Evolutionary conservation across 352 stramenopile species (phyloP).

Genomic region (Elongisporangium undulatum): DNA sequence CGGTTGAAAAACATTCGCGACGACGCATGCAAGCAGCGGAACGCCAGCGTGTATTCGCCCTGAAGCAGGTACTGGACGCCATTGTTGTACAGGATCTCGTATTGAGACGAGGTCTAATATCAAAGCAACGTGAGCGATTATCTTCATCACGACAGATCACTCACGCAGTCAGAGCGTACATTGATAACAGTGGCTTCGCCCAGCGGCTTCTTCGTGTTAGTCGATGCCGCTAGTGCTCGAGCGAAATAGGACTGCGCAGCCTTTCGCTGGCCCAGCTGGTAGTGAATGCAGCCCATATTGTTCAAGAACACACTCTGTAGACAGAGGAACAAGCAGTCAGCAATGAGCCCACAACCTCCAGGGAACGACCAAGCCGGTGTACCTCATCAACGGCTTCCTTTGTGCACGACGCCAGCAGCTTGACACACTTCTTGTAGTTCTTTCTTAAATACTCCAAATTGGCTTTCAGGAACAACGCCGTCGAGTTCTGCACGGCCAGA

Average conservation of each 20-base stretch:
- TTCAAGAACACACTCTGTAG: constrained; percentile 79
- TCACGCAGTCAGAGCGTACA: constrained; percentile 14
- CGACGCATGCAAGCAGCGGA: constrained; percentile 88
- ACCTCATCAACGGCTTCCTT: constrained; percentile 79
- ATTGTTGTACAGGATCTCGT: constrained; percentile 93
- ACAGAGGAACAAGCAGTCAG: constrained; percentile 4
- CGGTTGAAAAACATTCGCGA: constrained; percentile 89
- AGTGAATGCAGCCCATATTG: constrained; percentile 93
- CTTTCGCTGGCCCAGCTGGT: constrained; percentile 87
- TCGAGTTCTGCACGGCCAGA: constrained; percentile 83
- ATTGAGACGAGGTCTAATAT: constrained; percentile 59
- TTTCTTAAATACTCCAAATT: constrained; percentile 93
- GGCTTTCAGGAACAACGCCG: constrained; percentile 89
- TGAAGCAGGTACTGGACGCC: constrained; percentile 86
- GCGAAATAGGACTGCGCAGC: constrained; percentile 91
- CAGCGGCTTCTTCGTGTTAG: constrained; percentile 39
- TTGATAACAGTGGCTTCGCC: constrained; percentile 45
- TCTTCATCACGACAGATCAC: neutral
- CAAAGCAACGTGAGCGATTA: neutral
- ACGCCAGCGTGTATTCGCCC: constrained; percentile 75
- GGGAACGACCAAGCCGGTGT: constrained; percentile 1
- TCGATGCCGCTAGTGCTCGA: constrained; percentile 65
- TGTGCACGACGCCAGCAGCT: constrained; percentile 89
- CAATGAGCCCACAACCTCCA: neutral
- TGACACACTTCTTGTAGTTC: constrained; percentile 94